Percentiles rank a stretch among this genome's conserved stretches.
These are phyloP conservation scores for Scenedesmus sp. DNA, from an alignment of 163 green algal species.

Conservation along the genomic window DNA sequence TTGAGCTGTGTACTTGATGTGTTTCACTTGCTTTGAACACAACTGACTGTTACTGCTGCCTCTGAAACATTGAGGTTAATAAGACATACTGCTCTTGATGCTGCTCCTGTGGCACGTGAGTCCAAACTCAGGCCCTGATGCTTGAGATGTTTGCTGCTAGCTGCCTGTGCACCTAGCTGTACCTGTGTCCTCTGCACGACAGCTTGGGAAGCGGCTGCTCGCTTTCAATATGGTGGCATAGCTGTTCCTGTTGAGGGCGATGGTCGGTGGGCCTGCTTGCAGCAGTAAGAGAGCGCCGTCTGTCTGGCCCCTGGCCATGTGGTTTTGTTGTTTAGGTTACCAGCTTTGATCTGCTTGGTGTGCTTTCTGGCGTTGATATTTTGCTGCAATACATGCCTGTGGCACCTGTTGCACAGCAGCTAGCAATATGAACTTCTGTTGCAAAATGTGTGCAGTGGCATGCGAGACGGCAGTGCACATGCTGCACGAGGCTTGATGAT, in stretches of 20 bases:
- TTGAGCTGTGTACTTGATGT: not conserved
- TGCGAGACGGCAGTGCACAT: too few species aligned
- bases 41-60: not conserved
- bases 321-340: not conserved
- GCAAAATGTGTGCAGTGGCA: too few species aligned
- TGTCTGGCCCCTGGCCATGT: not conserved
- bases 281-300: not conserved
- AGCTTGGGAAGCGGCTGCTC: not conserved
- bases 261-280: not conserved
- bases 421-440: too few species aligned
- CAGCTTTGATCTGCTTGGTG: not conserved
- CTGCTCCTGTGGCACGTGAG: not conserved
- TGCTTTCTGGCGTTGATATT: too few species aligned
- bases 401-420: too few species aligned
- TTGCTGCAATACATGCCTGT: too few species aligned
- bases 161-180: not conserved
- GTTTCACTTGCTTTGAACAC: not conserved
- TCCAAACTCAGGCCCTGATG: not conserved
- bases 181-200: not conserved
- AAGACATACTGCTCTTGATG: not conserved
- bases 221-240: not conserved
- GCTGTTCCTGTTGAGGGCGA: not conserved
- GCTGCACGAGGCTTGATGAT: too few species aligned
- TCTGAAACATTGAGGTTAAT: not conserved
- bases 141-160: not conserved